Base-by-base conservation (phyloP, 1,139 yeast species). In the Taphrina sp. region DNA sequence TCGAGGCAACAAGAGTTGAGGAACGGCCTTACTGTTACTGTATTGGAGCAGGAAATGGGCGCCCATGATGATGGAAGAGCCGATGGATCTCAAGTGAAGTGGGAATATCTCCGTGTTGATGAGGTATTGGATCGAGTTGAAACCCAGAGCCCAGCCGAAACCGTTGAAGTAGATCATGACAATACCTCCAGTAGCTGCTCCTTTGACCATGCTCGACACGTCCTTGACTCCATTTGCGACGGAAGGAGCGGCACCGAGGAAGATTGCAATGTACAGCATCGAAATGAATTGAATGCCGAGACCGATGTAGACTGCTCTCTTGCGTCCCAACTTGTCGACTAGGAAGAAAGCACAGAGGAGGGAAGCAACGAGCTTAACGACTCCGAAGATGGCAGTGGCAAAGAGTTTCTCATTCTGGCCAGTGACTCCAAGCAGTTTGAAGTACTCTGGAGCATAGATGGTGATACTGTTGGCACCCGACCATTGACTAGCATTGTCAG, bases 101-200 rank as follows among this genome's bases (percentile, higher is more conserved):
- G 85, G 85, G 67, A 80, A 76, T 54, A 80, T 74, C 66, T 80
- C 54, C n/a, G 54, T 49, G 24, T 38, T 38, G 46, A 80, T 68
- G 61, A 81, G 72, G 63, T 80, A 81, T 66, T 80, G 85, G 57
- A 79, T 70, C 2, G 79, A 70, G 68, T 81, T 81, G 74, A 78
- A 81, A 7, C 85, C 85, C 69, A 80, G 66, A 16, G 81, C 76
- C 85, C 85, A 81, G 33, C 83, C 84, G 8, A 74, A 68, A 58
- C 84, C 85, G 37, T 76, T 71, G 42, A 80, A 62, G 66, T 73
- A 79, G 45, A 81, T 67, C 34, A 22, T 33, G 19, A 43, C 36
- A 23, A 52, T 33, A 12, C 56, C 56, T n/a, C 29, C 49, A 0
- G 31, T 22, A 12, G 47, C 37, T 5, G 56, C 56, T 33, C 31